Evolutionary conservation across 495 filamentous ascomycete species (phyloP).

Genomic region (Evernia prunastri): DNA sequence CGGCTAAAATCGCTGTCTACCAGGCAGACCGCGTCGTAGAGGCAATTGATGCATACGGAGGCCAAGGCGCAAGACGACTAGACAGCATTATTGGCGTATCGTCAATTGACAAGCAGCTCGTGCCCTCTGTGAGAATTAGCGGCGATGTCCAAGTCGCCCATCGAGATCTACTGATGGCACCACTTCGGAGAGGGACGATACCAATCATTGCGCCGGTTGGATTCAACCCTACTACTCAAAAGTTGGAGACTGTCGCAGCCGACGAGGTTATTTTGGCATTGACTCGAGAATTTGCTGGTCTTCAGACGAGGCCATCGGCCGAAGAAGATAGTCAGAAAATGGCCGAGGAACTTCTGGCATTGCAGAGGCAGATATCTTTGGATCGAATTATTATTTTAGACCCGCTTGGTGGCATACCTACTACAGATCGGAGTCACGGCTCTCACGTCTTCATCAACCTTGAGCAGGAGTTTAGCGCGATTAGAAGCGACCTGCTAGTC

Average conservation of each 20-base stretch:
- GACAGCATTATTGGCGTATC: conserved; percentile 55
- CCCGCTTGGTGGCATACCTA: conserved; percentile 78
- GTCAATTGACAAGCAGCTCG: conserved; percentile 24
- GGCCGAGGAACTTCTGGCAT: conserved; percentile 37
- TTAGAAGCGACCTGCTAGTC: conserved; percentile 52
- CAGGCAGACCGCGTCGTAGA: conserved; percentile 69
- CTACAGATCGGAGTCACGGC: conserved; percentile 54
- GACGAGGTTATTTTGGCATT: conserved; percentile 67
- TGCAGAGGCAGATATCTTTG: conserved; percentile 55
- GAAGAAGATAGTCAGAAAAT: conserved; percentile 43
- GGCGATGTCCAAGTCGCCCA: conserved; percentile 40
- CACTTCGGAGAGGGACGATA: conserved; percentile 70
- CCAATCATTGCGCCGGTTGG: conserved; percentile 68
- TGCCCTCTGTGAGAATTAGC: conserved; percentile 26
- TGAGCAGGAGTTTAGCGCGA: conserved; percentile 74
- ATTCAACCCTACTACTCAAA: conserved; percentile 54
- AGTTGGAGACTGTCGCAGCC: conserved; percentile 47
- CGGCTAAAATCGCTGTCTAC: conserved; percentile 42
- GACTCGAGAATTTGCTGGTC: conserved; percentile 63
- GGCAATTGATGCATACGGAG: conserved; percentile 62
- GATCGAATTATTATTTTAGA: conserved; percentile 90
- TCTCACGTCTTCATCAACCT: conserved; percentile 92
- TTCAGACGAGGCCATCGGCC: conserved; percentile 35
- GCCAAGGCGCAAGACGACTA: conserved; percentile 59
- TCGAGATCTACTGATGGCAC: conserved; percentile 56